Conservation (phyloP, 1,139 yeast genomes). For the Tardiomyces depauwii region DNA sequence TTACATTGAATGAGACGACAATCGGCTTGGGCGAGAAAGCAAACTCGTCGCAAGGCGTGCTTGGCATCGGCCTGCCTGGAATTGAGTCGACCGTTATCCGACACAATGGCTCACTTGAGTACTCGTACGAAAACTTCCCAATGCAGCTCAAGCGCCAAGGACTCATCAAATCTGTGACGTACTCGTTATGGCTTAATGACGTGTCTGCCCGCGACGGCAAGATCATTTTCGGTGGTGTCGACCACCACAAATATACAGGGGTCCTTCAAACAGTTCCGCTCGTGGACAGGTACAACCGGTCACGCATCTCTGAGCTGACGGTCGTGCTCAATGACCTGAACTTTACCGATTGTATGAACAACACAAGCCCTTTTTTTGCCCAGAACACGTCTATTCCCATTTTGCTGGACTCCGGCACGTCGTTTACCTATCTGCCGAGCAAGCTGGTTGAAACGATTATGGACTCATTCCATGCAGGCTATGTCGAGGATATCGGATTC, state of each 20-base stretch:
- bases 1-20: conserved; percentile 28
- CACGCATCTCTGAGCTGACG: conserved; percentile 2
- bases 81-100: neutral
- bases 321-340: conserved; percentile 9
- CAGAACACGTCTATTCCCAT: conserved; percentile 24
- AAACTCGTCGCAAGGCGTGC: conserved; percentile 23
- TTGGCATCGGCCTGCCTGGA: neutral
- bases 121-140: neutral
- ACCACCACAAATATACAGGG: conserved; percentile 40
- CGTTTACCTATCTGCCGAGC: conserved; percentile 41
- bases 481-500: conserved; percentile 13
- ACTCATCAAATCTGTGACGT: conserved; percentile 35
- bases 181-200: conserved; percentile 35
- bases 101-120: conserved; percentile 1
- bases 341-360: conserved; percentile 3
- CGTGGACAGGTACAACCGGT: conserved; percentile 2
- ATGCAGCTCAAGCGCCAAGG: conserved; percentile 25
- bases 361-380: conserved; percentile 1
- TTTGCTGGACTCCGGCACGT: conserved; percentile 55
- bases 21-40: conserved; percentile 37
- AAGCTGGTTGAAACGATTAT: conserved; percentile 25
- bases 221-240: conserved; percentile 49
- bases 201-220: conserved; percentile 34
- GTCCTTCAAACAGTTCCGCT: conserved; percentile 24
- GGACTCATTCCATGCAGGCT: conserved; percentile 6